phyloP scores from a whole-genome alignment of 257 asterid genomes.

The Apocynum venetum region DNA sequence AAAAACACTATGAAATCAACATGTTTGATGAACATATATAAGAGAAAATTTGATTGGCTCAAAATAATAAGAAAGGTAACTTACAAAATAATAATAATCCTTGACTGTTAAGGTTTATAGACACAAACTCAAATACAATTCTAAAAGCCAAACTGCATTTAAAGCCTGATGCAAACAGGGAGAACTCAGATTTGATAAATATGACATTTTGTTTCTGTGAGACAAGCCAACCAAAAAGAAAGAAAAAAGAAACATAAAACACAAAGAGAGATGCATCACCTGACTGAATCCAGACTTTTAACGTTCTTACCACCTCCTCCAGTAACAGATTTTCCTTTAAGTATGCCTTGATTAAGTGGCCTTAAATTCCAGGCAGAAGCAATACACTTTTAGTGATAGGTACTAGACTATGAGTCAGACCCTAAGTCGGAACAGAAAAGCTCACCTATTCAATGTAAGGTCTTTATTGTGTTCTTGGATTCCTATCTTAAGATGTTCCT shows the following conservation, averaged over 20 bases:
- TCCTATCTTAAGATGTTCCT: slow-evolving; percentile 36
- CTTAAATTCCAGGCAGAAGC: slow-evolving; percentile 1
- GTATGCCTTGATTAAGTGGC: neutral
- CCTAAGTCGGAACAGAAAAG: slow-evolving; percentile 10
- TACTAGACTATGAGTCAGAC: neutral
- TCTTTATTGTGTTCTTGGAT: slow-evolving; percentile 36
- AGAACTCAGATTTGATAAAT: neutral
- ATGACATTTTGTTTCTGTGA: neutral
- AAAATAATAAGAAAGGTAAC: neutral
- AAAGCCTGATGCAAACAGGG: neutral
- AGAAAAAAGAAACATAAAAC: neutral
- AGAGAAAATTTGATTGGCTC: neutral
- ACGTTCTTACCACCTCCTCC: slow-evolving; percentile 7
- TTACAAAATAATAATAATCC: neutral
- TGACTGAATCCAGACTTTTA: slow-evolving; percentile 7
- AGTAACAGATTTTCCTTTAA: slow-evolving; percentile 8
- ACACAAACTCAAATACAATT: neutral
- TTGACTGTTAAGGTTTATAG: neutral
- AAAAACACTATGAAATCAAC: neutral
- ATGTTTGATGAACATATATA: neutral
- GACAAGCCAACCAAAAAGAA: neutral
- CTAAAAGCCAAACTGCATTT: neutral
- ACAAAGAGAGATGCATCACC: slow-evolving; percentile 4
- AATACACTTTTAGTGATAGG: neutral
- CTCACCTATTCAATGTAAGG: slow-evolving; percentile 38